Conservation (phyloP, 2,329 filamentous ascomycete species). For the Coniochaeta sp. region DNA sequence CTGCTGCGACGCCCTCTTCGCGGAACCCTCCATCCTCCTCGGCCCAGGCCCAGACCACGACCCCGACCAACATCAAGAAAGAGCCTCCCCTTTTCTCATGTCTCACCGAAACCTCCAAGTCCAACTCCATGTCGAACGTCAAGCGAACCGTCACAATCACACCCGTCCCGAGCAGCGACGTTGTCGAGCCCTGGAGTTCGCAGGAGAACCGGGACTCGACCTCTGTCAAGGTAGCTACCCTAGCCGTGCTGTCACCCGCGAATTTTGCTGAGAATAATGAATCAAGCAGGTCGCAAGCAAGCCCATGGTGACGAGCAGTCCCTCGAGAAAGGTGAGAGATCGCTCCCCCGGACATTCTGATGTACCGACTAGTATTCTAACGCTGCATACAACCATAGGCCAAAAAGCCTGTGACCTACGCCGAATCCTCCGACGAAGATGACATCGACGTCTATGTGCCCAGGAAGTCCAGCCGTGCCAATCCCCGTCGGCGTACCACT, state of each 20-base stretch:
- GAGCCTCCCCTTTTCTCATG: slow-evolving; percentile 26
- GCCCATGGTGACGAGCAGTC: slow-evolving; percentile 54
- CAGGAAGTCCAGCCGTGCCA: slow-evolving; percentile 30
- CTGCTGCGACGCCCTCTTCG: neutral
- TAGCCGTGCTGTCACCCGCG: slow-evolving; percentile 36
- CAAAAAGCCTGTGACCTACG: slow-evolving; percentile 65
- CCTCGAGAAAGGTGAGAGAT: slow-evolving; percentile 66
- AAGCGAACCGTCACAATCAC: slow-evolving; percentile 47
- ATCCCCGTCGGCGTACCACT: slow-evolving; percentile 45
- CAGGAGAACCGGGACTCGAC: slow-evolving; percentile 54
- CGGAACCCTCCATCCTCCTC: slow-evolving; percentile 13
- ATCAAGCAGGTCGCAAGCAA: slow-evolving; percentile 34
- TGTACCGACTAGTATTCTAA: neutral
- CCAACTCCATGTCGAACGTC: slow-evolving; percentile 31
- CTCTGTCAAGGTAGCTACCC: slow-evolving; percentile 42
- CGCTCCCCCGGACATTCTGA: neutral
- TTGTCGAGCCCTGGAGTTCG: slow-evolving; percentile 58
- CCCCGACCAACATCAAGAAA: slow-evolving; percentile 14
- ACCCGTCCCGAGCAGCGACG: slow-evolving; percentile 76
- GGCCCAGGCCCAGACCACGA: too few species aligned
- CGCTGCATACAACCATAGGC: slow-evolving; percentile 24
- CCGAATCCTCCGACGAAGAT: slow-evolving; percentile 76
- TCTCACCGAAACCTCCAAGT: slow-evolving; percentile 41
- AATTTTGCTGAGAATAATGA: slow-evolving; percentile 33
- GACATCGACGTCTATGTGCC: slow-evolving; percentile 63